Evolutionary conservation across 1,284 basidiomycete genomes (phyloP).

Genomic region (Moesziomyces sp.): DNA sequence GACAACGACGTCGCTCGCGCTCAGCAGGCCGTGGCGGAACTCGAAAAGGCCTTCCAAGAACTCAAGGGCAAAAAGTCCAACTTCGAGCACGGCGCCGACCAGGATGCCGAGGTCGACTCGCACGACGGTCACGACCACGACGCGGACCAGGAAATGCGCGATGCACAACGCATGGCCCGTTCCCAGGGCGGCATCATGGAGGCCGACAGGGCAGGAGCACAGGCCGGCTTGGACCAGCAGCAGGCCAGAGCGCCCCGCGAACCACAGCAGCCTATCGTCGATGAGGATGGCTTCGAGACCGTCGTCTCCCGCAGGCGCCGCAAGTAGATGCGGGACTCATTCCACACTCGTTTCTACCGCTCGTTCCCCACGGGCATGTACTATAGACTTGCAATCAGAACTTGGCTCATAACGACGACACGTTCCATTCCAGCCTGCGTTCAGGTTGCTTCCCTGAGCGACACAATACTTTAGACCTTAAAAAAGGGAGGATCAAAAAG

Average conservation of each 20-base stretch:
- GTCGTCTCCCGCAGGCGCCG: slow-evolving; percentile 55
- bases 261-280: slow-evolving; percentile 49
- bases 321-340: slow-evolving; percentile 12
- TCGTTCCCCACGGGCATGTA: too few relatives aligned
- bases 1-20: slow-evolving; percentile 33
- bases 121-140: slow-evolving; percentile 4
- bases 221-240: slow-evolving; percentile 28
- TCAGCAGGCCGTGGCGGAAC: slow-evolving; percentile 37
- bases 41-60: slow-evolving; percentile 49
- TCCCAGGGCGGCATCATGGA: slow-evolving; percentile 36
- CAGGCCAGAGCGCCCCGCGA: slow-evolving; percentile 13
- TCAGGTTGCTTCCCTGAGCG: too few relatives aligned
- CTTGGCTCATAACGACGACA: too few relatives aligned
- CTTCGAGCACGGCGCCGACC: slow-evolving; percentile 21
- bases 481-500: slow-evolving; percentile 1
- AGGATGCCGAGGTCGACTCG: slow-evolving; percentile 30
- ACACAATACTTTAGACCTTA: neutral
- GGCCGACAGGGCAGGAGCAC: slow-evolving; percentile 36
- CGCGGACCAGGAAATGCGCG: slow-evolving; percentile 45
- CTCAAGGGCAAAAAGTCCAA: slow-evolving; percentile 47
- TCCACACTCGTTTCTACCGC: too few relatives aligned
- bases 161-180: slow-evolving; percentile 35
- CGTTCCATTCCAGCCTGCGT: neutral
- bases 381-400: too few relatives aligned
- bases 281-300: slow-evolving; percentile 63